Percentiles rank a stretch among this genome's conserved stretches.
phyloP scores from a whole-genome alignment of 2,329 filamentous ascomycete genomes.

The Scedosporium minutisporum region DNA sequence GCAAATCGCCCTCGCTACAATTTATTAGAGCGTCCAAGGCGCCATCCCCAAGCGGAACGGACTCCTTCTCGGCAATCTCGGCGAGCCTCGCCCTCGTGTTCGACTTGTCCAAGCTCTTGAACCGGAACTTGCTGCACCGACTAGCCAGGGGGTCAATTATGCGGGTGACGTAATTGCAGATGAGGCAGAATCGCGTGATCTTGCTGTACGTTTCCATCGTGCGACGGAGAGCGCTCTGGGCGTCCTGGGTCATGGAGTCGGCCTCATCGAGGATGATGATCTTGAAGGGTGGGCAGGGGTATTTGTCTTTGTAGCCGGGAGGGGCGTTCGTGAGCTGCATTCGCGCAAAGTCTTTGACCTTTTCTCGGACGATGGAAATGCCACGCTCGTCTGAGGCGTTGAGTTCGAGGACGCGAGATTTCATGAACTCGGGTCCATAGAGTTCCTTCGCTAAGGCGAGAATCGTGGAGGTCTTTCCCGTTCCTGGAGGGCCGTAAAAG shows the following conservation, averaged over 20 bases:
- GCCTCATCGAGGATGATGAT: conserved; percentile 98
- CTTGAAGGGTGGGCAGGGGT: conserved; percentile 96
- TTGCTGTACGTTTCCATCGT: conserved; percentile 98
- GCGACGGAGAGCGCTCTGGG: conserved; percentile 79
- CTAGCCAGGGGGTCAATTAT: conserved; percentile 95
- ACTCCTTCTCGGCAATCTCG: conserved; percentile 73
- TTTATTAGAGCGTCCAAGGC: conserved; percentile 75
- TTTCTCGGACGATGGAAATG: conserved; percentile 92
- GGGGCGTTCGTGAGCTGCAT: conserved; percentile 85
- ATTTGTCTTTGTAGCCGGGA: conserved; percentile 56
- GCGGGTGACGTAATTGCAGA: conserved; percentile 96
- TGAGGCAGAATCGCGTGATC: conserved; percentile 93
- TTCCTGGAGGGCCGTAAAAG: conserved; percentile 95
- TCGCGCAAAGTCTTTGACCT: conserved; percentile 95
- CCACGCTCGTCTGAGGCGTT: conserved; percentile 99
- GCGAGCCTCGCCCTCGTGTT: conserved; percentile 72
- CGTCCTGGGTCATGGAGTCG: conserved; percentile 98
- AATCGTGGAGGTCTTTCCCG: conserved; percentile 95
- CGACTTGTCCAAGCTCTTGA: conserved; percentile 85
- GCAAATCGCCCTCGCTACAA: conserved; percentile 85
- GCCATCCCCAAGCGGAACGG: conserved; percentile 65
- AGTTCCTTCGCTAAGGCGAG: conserved; percentile 95
- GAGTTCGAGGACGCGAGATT: conserved; percentile 90
- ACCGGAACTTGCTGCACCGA: conserved; percentile 92
- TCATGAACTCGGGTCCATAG: conserved; percentile 89